A percentile compares a stretch with the other conserved stretches of the same genome.
Conservation (phyloP, 495 filamentous ascomycete genomes). For the Penicillium nucicola region DNA sequence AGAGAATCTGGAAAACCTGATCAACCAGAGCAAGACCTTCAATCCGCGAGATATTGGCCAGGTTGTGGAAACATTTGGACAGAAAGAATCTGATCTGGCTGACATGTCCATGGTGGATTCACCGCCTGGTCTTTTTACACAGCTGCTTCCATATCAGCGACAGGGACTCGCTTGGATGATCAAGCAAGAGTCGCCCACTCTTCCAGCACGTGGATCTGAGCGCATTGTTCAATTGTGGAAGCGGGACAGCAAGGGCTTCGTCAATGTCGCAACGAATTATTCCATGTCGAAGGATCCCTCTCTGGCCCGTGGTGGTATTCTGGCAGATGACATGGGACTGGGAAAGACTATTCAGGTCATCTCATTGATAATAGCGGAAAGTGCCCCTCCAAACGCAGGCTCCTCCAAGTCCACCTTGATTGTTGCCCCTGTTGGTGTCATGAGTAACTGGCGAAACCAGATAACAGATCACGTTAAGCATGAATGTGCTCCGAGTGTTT, state of each 20-base stretch:
- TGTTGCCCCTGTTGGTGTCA: conserved; percentile 78
- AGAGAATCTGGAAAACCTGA: conserved; percentile 57
- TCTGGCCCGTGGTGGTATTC: conserved; percentile 76
- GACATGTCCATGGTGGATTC: conserved; percentile 72
- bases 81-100: conserved; percentile 64
- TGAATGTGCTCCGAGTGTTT: conserved; percentile 58
- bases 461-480: conserved; percentile 68
- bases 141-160: conserved; percentile 78
- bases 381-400: conserved; percentile 29
- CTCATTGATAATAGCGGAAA: conserved; percentile 68
- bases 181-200: conserved; percentile 65
- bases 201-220: conserved; percentile 58
- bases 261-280: conserved; percentile 77
- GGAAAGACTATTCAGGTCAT: conserved; percentile 92
- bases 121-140: conserved; percentile 59
- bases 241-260: conserved; percentile 48
- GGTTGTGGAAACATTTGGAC: conserved; percentile 66
- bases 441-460: conserved; percentile 91
- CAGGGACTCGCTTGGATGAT: conserved; percentile 83
- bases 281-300: conserved; percentile 51
- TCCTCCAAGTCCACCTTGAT: conserved; percentile 67
- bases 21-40: conserved; percentile 65
- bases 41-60: conserved; percentile 65
- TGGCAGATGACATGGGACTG: conserved; percentile 93
- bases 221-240: conserved; percentile 84